A percentile compares a stretch with the other conserved stretches of the same genome.
These are phyloP conservation scores for Cyanophora paradoxa DNA, from an alignment of 78 protist genomes.

Conservation along the genomic window DNA sequence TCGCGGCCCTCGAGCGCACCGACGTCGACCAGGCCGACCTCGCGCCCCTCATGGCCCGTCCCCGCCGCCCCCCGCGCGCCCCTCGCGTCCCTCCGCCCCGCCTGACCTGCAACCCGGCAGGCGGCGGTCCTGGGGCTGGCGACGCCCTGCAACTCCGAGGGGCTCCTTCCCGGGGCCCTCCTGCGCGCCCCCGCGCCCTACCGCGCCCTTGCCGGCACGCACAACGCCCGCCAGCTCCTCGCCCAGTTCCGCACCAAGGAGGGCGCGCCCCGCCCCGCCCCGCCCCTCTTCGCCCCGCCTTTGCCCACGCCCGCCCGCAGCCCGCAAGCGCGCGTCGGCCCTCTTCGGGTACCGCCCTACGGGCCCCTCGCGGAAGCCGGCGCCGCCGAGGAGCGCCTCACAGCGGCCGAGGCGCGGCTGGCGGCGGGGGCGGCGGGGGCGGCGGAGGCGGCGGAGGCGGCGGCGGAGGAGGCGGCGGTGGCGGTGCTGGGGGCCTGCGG, in stretches of 20 bases:
- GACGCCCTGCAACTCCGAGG: slow-evolving; percentile 61
- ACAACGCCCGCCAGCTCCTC: slow-evolving; percentile 57
- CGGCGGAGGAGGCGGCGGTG: neutral
- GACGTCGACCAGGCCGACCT: slow-evolving; percentile 76
- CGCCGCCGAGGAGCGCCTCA: neutral
- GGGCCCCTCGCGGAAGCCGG: neutral
- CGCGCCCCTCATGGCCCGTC: slow-evolving; percentile 67
- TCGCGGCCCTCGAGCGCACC: neutral
- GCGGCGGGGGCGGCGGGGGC: neutral
- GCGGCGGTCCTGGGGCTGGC: slow-evolving; percentile 62
- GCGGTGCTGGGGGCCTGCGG: neutral
- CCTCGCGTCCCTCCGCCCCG: too few species aligned
- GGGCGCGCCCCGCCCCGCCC: neutral
- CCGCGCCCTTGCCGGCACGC: too few species aligned
- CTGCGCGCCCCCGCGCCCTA: slow-evolving; percentile 11
- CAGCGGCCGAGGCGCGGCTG: neutral
- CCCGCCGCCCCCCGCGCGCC: too few species aligned
- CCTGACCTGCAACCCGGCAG: too few species aligned
- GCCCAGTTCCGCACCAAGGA: slow-evolving; percentile 33
- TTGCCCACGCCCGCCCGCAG: neutral
- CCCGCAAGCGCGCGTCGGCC: neutral
- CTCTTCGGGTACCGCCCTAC: neutral
- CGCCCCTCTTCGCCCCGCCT: too few species aligned
- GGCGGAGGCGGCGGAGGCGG: too few species aligned
- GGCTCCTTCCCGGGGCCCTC: slow-evolving; percentile 60